Evolutionary conservation across 208 protist genomes (phyloP).

Genomic region (Trypanosoma caninum): DNA sequence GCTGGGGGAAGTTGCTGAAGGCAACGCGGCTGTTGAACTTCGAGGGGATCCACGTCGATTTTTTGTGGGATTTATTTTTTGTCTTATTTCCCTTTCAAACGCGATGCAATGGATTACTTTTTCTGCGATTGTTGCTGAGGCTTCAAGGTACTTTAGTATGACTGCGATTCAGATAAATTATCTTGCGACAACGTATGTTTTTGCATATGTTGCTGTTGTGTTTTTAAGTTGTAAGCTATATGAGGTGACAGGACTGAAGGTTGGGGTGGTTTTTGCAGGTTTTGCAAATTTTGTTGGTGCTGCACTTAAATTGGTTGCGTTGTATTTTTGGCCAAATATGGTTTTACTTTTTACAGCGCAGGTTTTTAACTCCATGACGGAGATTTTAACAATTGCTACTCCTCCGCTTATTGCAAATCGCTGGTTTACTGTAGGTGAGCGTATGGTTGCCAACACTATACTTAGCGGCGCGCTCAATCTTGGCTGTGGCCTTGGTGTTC

Average conservation of each 20-base stretch:
- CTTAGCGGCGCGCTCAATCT: constrained; percentile 62
- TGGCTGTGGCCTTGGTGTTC: constrained; percentile 60
- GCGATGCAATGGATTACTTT: constrained; percentile 80
- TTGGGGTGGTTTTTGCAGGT: constrained; percentile 47
- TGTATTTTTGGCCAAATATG: constrained; percentile 58
- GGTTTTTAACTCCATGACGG: constrained; percentile 65
- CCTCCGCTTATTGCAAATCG: constrained; percentile 73
- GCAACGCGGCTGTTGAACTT: neutral
- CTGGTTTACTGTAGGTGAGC: constrained; percentile 68
- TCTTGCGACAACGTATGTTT: constrained; percentile 72
- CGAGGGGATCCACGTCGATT: constrained; percentile 53
- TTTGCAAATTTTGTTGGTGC: constrained; percentile 48
- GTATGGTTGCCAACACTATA: constrained; percentile 67
- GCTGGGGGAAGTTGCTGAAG: too few relatives aligned
- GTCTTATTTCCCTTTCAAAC: constrained; percentile 58
- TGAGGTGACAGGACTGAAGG: constrained; percentile 62
- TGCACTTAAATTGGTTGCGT: constrained; percentile 54
- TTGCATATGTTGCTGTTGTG: constrained; percentile 69
- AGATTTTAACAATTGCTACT: constrained; percentile 74
- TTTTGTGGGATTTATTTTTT: constrained; percentile 44
- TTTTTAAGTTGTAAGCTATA: constrained; percentile 84
- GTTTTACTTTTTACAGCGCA: constrained; percentile 58
- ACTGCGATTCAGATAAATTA: constrained; percentile 60
- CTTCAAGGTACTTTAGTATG: constrained; percentile 53
- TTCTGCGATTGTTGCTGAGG: constrained; percentile 50